phyloP scores from a whole-genome alignment of 768 basidiomycete genomes.

The Daedaleopsis nitida region DNA sequence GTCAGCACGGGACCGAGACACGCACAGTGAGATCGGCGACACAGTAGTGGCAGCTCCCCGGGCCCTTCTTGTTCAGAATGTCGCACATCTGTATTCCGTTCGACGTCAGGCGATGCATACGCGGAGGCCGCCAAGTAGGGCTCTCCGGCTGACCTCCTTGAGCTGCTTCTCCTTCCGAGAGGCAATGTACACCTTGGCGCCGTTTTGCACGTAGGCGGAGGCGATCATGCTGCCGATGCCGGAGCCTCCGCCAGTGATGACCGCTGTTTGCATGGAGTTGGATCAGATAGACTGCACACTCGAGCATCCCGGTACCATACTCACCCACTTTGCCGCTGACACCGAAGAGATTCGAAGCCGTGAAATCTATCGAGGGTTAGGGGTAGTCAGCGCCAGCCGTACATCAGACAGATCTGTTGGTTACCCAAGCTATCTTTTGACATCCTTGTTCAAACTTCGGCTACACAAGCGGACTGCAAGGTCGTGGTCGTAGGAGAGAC shows the following conservation, averaged over 20 bases:
- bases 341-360: conserved; percentile 56
- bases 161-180: conserved; percentile 80
- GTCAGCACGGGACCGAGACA: conserved; percentile 15
- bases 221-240: conserved; percentile 89
- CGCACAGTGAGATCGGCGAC: conserved; percentile 73
- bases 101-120: background rate
- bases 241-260: conserved; percentile 82
- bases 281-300: background rate
- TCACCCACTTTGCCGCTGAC: conserved; percentile 71
- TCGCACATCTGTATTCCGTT: conserved; percentile 32
- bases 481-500: too few relatives aligned
- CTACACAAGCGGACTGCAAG: too few relatives aligned
- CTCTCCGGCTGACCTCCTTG: conserved; percentile 54
- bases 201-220: conserved; percentile 78
- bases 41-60: conserved; percentile 70
- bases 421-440: too few relatives aligned
- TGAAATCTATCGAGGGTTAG: conserved; percentile 43
- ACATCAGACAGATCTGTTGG: too few relatives aligned
- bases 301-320: conserved; percentile 16
- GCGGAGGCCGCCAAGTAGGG: background rate
- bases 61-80: conserved; percentile 60
- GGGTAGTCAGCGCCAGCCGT: too few relatives aligned
- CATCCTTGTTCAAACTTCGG: too few relatives aligned
- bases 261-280: conserved; percentile 41
- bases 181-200: conserved; percentile 88